phyloP scores from a whole-genome alignment of 2,329 filamentous ascomycete genomes.

The Arthroderma uncinatum region DNA sequence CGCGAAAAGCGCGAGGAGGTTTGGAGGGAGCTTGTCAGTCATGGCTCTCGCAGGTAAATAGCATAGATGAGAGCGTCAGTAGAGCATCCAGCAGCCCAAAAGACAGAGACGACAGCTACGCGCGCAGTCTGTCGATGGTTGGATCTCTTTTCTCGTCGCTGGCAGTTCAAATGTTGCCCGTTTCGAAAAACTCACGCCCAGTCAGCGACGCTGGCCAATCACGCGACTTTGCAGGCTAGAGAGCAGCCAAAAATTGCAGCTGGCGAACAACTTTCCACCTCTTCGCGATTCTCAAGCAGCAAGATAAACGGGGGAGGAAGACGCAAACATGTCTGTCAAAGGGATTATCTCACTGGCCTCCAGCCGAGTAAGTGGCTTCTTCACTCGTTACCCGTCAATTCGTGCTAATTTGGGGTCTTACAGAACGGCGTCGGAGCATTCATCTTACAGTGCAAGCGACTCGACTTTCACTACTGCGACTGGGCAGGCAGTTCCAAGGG shows the following conservation, averaged over 20 bases:
- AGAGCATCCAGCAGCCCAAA: neutral
- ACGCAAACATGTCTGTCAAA: slow-evolving; percentile 33
- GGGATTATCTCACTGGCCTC: slow-evolving; percentile 45
- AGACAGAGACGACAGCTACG: neutral
- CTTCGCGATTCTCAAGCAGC: slow-evolving; percentile 5
- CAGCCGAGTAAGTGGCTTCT: slow-evolving; percentile 39
- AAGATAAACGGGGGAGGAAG: neutral
- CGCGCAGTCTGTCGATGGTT: neutral
- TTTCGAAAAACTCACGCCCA: neutral
- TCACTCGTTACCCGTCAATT: neutral
- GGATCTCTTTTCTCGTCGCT: neutral
- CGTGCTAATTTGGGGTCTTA: slow-evolving; percentile 8
- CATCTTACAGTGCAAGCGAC: slow-evolving; percentile 89
- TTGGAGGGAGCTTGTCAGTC: slow-evolving; percentile 93
- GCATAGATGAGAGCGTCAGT: neutral
- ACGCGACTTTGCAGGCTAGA: neutral
- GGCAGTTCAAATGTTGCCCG: neutral
- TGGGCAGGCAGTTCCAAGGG: slow-evolving; percentile 85
- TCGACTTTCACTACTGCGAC: slow-evolving; percentile 97
- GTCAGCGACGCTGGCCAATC: neutral
- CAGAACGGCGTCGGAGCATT: slow-evolving; percentile 96
- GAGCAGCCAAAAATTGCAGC: no score
- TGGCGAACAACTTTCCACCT: neutral
- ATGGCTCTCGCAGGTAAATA: slow-evolving; percentile 38
- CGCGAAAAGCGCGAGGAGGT: slow-evolving; percentile 87